These are phyloP conservation scores for Nigrograna mackinnonii DNA, from an alignment of 2,329 filamentous ascomycete genomes.

Conservation along the genomic window DNA sequence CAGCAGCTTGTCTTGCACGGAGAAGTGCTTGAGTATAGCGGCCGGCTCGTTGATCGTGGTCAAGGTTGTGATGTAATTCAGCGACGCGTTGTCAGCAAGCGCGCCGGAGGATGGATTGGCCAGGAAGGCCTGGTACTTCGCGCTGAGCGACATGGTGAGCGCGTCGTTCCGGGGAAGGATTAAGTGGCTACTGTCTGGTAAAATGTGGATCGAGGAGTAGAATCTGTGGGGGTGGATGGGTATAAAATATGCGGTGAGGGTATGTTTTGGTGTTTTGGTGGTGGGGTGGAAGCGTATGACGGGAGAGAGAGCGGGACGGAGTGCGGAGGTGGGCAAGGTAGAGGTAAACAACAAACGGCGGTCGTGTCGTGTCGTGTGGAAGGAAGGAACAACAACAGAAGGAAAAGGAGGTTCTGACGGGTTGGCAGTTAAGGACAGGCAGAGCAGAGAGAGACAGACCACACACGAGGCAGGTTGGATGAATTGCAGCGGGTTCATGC, in stretches of 20 bases:
- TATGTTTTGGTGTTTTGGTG: background rate
- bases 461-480: too few relatives aligned
- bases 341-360: too few relatives aligned
- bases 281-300: background rate
- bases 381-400: too few relatives aligned
- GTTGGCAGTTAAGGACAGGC: too few relatives aligned
- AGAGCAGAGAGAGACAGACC: too few relatives aligned
- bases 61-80: conserved; percentile 88
- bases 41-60: conserved; percentile 71
- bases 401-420: too few relatives aligned
- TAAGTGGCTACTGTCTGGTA: background rate
- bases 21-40: conserved; percentile 82
- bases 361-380: too few relatives aligned
- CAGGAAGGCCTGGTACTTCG: conserved; percentile 50
- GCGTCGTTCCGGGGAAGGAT: background rate
- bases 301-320: background rate
- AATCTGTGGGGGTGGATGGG: background rate
- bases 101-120: conserved; percentile 45
- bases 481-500: too few relatives aligned
- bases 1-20: conserved; percentile 70
- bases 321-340: too few relatives aligned
- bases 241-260: background rate
- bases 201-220: too few relatives aligned
- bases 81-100: conserved; percentile 49
- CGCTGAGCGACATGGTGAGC: conserved; percentile 39